phyloP scores from a whole-genome alignment of 1,284 basidiomycete species.

The Hypsizygus ulmarius region DNA sequence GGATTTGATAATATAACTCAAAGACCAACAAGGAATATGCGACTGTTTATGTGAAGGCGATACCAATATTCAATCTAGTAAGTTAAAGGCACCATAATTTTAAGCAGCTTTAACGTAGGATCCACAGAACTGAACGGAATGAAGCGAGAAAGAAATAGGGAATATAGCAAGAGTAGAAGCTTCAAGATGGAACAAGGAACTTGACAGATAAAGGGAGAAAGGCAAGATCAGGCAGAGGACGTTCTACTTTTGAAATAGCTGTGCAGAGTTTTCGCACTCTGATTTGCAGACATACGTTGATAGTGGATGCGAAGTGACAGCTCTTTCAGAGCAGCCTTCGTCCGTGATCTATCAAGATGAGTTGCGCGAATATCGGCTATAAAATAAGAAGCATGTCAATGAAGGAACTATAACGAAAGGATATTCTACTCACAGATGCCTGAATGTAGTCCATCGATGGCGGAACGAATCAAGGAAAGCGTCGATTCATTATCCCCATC shows the following conservation, averaged over 20 bases:
- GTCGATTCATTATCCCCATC: conserved; percentile 27
- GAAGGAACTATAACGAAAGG: not conserved
- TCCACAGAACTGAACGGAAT: not conserved
- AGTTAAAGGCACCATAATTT: conserved; percentile 4
- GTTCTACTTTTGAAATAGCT: conserved; percentile 18
- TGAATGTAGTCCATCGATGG: conserved; percentile 53
- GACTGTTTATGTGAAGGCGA: conserved; percentile 2
- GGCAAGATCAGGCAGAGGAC: conserved; percentile 1
- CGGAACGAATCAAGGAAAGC: conserved; percentile 45
- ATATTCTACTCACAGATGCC: conserved; percentile 48
- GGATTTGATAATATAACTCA: not conserved
- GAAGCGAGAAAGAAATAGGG: not conserved
- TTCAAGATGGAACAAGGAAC: not conserved
- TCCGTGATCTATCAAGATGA: conserved; percentile 67
- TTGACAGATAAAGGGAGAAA: not conserved
- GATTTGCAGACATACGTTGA: conserved; percentile 40
- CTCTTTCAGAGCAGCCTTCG: conserved; percentile 63
- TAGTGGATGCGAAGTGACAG: conserved; percentile 62
- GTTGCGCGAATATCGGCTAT: conserved; percentile 69
- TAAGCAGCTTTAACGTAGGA: conserved; percentile 10
- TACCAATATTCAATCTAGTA: conserved; percentile 5
- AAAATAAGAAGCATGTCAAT: not conserved
- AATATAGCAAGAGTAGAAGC: not conserved
- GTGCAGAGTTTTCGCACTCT: conserved; percentile 24
- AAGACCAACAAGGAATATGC: not conserved